These are phyloP conservation scores for Cercospora sesami DNA, from an alignment of 2,329 filamentous ascomycete genomes.

Conservation along the genomic window DNA sequence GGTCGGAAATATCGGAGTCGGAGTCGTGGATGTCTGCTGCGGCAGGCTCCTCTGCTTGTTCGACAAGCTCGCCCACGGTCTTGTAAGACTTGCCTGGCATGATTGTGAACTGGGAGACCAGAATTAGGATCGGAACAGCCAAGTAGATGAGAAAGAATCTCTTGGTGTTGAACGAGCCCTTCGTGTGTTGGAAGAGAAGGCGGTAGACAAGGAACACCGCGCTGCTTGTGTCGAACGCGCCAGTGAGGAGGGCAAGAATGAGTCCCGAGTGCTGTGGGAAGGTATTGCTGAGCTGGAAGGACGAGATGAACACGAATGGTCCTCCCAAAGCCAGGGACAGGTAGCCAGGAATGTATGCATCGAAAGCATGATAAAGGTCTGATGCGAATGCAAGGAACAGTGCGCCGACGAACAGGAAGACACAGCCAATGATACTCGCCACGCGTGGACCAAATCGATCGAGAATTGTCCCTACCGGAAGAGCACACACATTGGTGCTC, in stretches of 20 bases:
- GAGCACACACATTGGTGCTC: conserved; percentile 79
- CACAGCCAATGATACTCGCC: conserved; percentile 69
- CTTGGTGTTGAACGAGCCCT: conserved; percentile 47
- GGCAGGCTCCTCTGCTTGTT: conserved; percentile 60
- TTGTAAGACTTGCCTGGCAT: conserved; percentile 53
- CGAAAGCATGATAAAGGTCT: conserved; percentile 59
- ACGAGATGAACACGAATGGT: conserved; percentile 54
- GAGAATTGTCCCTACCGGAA: conserved; percentile 81
- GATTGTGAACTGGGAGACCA: conserved; percentile 46
- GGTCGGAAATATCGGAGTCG: conserved; percentile 56
- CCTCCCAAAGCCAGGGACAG: conserved; percentile 53
- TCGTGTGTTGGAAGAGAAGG: conserved; percentile 47
- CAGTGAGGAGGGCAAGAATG: conserved; percentile 53
- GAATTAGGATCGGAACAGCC: conserved; percentile 48
- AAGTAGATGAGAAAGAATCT: conserved; percentile 54
- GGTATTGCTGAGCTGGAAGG: conserved; percentile 54
- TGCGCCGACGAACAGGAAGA: conserved; percentile 69
- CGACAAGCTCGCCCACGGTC: conserved; percentile 73
- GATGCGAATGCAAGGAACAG: conserved; percentile 69
- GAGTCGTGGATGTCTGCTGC: conserved; percentile 50
- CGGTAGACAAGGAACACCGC: conserved; percentile 52
- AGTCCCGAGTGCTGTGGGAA: conserved; percentile 53
- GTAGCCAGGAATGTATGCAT: conserved; percentile 60
- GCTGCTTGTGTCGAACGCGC: conserved; percentile 53
- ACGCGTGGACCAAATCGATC: conserved; percentile 79